phyloP scores from a whole-genome alignment of 371 early-diverging fungal species.

The Rhizopus stolonifer region DNA sequence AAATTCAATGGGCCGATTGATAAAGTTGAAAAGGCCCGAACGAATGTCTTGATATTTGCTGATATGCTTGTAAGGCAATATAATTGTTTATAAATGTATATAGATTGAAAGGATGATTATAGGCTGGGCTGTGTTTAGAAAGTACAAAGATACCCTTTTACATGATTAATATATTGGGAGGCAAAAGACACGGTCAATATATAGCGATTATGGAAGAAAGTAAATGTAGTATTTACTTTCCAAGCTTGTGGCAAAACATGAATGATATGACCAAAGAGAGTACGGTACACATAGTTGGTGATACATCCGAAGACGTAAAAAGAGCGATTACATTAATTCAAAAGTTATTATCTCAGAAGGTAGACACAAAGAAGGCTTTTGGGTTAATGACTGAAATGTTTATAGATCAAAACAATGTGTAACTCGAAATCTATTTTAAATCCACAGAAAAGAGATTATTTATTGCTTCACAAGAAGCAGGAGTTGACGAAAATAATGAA shows the following conservation, averaged over 20 bases:
- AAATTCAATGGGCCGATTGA: slow-evolving; percentile 14
- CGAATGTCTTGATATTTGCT: slow-evolving; percentile 14
- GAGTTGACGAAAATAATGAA: slow-evolving; percentile 24
- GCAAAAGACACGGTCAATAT: slow-evolving; percentile 26
- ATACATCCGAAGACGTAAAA: slow-evolving; percentile 18
- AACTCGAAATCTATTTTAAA: slow-evolving; percentile 25
- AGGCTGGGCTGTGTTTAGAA: slow-evolving; percentile 13
- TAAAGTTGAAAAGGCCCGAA: slow-evolving; percentile 18
- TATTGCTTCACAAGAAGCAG: slow-evolving; percentile 22
- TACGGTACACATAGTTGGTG: slow-evolving; percentile 17
- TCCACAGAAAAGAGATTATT: slow-evolving; percentile 27
- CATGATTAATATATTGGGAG: slow-evolving; percentile 11
- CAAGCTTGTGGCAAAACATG: slow-evolving; percentile 30
- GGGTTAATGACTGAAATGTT: not conserved
- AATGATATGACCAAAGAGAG: slow-evolving; percentile 15
- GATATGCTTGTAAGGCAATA: slow-evolving; percentile 13
- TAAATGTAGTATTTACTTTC: slow-evolving; percentile 63
- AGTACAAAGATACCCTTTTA: slow-evolving; percentile 15
- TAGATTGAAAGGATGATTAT: not conserved
- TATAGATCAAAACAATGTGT: slow-evolving; percentile 28
- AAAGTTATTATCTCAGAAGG: slow-evolving; percentile 22
- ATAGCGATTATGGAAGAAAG: slow-evolving; percentile 66
- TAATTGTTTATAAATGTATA: not conserved
- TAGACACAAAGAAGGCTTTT: slow-evolving; percentile 5
- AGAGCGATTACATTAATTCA: slow-evolving; percentile 14